These are phyloP conservation scores for Fistulina hepatica DNA, from an alignment of 1,284 basidiomycete genomes.

Conservation along the genomic window DNA sequence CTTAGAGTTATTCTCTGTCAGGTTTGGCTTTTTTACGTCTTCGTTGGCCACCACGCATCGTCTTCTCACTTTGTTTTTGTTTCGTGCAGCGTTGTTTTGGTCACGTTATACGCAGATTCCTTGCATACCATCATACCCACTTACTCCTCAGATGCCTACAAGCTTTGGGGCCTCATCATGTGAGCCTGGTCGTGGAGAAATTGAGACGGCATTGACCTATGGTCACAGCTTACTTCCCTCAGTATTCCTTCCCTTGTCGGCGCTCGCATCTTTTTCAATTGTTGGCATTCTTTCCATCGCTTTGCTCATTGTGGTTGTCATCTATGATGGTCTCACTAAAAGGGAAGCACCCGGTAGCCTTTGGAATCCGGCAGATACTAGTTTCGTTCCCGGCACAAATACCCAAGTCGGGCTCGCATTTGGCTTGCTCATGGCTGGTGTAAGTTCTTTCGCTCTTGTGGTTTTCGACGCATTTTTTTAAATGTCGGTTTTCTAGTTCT, in stretches of 20 bases:
- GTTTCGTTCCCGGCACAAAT: constrained; percentile 42
- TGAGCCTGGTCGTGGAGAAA: constrained; percentile 25
- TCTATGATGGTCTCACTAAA: constrained; percentile 80
- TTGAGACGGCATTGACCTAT: background rate
- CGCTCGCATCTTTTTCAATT: constrained; percentile 80
- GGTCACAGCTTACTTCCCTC: constrained; percentile 62
- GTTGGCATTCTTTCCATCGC: constrained; percentile 75
- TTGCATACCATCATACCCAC: constrained; percentile 61
- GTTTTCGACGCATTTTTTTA: constrained; percentile 2
- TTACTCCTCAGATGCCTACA: constrained; percentile 64
- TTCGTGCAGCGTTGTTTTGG: constrained; percentile 58
- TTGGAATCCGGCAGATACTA: constrained; percentile 64
- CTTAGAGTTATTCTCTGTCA: constrained; percentile 73
- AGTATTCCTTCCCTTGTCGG: constrained; percentile 71
- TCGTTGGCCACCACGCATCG: too few relatives aligned
- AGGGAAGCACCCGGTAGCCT: constrained; percentile 73
- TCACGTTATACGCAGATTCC: constrained; percentile 83
- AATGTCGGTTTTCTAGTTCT: constrained; percentile 42
- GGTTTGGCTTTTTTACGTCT: constrained; percentile 31
- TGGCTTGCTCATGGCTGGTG: constrained; percentile 93
- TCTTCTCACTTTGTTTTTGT: too few relatives aligned
- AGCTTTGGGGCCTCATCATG: constrained; percentile 65
- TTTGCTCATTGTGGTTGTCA: constrained; percentile 68
- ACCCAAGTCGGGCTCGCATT: constrained; percentile 67
- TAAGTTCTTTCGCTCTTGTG: constrained; percentile 26